Evolutionary conservation across 441 rosid genomes (phyloP).

Genomic region (Brassica balearica): DNA sequence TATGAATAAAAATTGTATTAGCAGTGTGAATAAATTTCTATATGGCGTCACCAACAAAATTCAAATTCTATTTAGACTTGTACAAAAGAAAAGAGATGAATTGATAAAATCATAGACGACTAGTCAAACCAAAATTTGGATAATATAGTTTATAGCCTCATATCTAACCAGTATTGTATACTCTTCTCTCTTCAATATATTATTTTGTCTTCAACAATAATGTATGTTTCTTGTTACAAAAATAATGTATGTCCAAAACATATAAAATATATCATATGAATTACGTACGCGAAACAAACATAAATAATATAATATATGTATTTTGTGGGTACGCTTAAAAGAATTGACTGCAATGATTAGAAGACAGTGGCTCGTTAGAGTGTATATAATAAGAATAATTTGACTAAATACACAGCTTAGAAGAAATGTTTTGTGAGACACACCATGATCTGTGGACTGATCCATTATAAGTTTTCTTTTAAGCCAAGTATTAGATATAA

Average conservation of each 20-base stretch:
- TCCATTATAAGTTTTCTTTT: neutral
- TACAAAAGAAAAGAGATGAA: slow-evolving; percentile 7
- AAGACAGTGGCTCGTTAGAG: slow-evolving; percentile 24
- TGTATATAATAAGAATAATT: slow-evolving; percentile 39
- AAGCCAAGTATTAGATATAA: neutral
- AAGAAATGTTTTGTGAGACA: slow-evolving; percentile 36
- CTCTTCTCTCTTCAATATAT: neutral
- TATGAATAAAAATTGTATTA: neutral
- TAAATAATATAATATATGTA: neutral
- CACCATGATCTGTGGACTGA: slow-evolving; percentile 34
- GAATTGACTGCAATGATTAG: slow-evolving; percentile 22
- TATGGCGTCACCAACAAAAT: slow-evolving; percentile 9
- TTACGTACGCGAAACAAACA: neutral
- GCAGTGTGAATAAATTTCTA: neutral
- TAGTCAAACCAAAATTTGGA: slow-evolving; percentile 30
- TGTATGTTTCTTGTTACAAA: neutral
- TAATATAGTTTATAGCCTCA: slow-evolving; percentile 8
- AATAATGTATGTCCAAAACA: neutral
- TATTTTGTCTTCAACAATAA: neutral
- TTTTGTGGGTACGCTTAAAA: neutral
- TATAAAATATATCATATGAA: neutral
- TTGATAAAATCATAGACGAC: slow-evolving; percentile 1
- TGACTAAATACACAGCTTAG: slow-evolving; percentile 21
- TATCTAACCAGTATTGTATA: neutral
- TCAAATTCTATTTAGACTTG: neutral